phyloP scores from a whole-genome alignment of 108 stramenopile species.

The Discostella pseudostelligera region DNA sequence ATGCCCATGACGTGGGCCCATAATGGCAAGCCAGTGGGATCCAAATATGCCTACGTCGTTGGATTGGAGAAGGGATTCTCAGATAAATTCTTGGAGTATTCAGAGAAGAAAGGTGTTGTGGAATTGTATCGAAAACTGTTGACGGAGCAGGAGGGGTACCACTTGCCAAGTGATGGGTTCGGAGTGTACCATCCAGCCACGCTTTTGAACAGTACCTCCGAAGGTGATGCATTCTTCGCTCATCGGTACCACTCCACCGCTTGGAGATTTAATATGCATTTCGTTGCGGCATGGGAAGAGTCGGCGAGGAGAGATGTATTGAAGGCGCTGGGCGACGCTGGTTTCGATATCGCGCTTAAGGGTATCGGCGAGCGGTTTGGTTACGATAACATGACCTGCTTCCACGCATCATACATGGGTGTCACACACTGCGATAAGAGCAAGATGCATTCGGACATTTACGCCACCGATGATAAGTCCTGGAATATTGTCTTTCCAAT shows the following conservation, averaged over 20 bases:
- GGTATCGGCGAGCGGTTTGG: slow-evolving; percentile 45
- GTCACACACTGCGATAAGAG: slow-evolving; percentile 47
- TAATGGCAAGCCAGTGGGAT: slow-evolving; percentile 42
- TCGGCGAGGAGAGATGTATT: slow-evolving; percentile 30
- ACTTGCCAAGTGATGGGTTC: slow-evolving; percentile 40
- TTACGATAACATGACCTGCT: slow-evolving; percentile 45
- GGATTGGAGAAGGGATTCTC: slow-evolving; percentile 46
- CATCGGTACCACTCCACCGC: slow-evolving; percentile 37
- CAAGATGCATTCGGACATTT: slow-evolving; percentile 44
- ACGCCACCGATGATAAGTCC: slow-evolving; percentile 42
- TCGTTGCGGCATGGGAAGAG: slow-evolving; percentile 48
- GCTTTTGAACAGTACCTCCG: slow-evolving; percentile 9
- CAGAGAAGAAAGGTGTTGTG: slow-evolving; percentile 30
- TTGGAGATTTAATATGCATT: slow-evolving; percentile 53
- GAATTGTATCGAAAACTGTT: slow-evolving; percentile 39
- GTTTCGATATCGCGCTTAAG: slow-evolving; percentile 40
- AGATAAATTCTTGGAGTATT: slow-evolving; percentile 37
- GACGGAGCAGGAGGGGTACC: slow-evolving; percentile 37
- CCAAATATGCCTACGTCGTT: slow-evolving; percentile 46
- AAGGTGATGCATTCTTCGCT: slow-evolving; percentile 41
- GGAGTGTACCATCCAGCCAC: slow-evolving; percentile 25
- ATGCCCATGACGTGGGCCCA: slow-evolving; percentile 44
- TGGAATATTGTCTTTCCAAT: slow-evolving; percentile 50
- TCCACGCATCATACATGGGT: slow-evolving; percentile 46
- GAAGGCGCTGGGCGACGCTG: slow-evolving; percentile 39